These are phyloP conservation scores for Pseudofabraea citricarpa DNA, from an alignment of 2,329 filamentous ascomycete genomes.

Conservation along the genomic window DNA sequence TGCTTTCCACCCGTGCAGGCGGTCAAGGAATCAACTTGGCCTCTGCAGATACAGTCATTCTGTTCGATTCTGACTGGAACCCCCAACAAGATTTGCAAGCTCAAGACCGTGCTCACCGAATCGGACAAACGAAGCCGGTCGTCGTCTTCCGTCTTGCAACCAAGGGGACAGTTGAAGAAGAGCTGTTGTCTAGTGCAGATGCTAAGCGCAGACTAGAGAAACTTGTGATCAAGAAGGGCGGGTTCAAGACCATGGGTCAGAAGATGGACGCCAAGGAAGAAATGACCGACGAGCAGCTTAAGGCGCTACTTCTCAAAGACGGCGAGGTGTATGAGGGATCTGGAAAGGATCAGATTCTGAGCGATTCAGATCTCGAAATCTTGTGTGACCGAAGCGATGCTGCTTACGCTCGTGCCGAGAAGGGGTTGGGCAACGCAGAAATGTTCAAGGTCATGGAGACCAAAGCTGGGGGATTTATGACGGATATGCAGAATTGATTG, in stretches of 20 bases:
- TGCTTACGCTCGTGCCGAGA: constrained; percentile 67
- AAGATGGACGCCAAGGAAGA: constrained; percentile 47
- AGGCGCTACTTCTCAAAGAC: constrained; percentile 62
- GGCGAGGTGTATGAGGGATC: constrained; percentile 60
- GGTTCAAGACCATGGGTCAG: constrained; percentile 66
- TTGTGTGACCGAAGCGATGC: constrained; percentile 67
- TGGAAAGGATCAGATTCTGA: constrained; percentile 62
- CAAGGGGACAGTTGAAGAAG: constrained; percentile 87
- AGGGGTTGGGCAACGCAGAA: constrained; percentile 67
- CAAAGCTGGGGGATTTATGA: constrained; percentile 39
- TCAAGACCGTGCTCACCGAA: constrained; percentile 90
- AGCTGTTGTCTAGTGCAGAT: constrained; percentile 79
- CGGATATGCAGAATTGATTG: constrained; percentile 13
- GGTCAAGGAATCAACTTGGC: constrained; percentile 95
- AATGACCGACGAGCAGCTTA: constrained; percentile 57
- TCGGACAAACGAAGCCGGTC: constrained; percentile 88
- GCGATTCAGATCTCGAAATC: constrained; percentile 69
- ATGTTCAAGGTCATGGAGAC: constrained; percentile 79
- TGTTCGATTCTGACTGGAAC: constrained; percentile 92
- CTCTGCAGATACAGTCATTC: constrained; percentile 83
- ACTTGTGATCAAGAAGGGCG: constrained; percentile 90
- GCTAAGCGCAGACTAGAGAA: constrained; percentile 91
- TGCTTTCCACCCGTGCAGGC: constrained; percentile 85
- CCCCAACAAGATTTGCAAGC: constrained; percentile 96
- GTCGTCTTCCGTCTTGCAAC: constrained; percentile 93